Base-by-base conservation (phyloP, 2,329 filamentous ascomycete genomes). In the Fusarium longipes region DNA sequence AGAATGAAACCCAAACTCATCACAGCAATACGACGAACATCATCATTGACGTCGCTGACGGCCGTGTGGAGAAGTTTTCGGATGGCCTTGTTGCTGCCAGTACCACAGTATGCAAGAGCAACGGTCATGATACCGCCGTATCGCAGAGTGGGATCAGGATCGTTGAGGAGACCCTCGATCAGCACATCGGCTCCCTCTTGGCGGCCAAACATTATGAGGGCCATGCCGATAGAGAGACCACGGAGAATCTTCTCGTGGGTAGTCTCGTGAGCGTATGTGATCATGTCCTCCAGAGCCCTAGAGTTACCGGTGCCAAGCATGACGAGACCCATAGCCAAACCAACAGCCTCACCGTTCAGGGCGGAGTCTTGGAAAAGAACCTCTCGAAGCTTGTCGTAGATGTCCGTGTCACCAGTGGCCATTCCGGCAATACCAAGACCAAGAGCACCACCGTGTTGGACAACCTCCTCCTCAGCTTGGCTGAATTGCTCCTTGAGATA, bases 81-180 rank as follows among this genome's bases (percentile, higher is more conserved):
- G 49, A 99, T 96, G 24, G 96, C 96, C 84, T 98, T 98, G 85
- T 99, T 99, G 86, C 94, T 97, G 70, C 95, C 93, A 38, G 93
- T 97, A 58, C 96, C 96, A 76, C 95, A 97, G 82, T 99, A 99
- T 18, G 96, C 96, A 77, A 99, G 85, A 50, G 96, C 96, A 58
- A 99, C 93, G n/a, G 96, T 97, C 89, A 99, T 93, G 78, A 99
- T 97, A 83, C 96, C 96, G 77, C 96, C 96, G 72, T 99, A 99
- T 70, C 96, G 89, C 63, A 99, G 85, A 9, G 93, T 95, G 70
- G 96, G 93, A 76, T 99, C 95, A 2, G 96, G 92, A 72, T 99
- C 96, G 67, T 93, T 93, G 33, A 99, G 86, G 3, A 99, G 89
- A 45, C 93, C 93, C 75, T 97, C 95, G 70, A 99, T 96, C 72